Base-by-base conservation (phyloP, 1,139 yeast species). In the Candida buenavistaensis region DNA sequence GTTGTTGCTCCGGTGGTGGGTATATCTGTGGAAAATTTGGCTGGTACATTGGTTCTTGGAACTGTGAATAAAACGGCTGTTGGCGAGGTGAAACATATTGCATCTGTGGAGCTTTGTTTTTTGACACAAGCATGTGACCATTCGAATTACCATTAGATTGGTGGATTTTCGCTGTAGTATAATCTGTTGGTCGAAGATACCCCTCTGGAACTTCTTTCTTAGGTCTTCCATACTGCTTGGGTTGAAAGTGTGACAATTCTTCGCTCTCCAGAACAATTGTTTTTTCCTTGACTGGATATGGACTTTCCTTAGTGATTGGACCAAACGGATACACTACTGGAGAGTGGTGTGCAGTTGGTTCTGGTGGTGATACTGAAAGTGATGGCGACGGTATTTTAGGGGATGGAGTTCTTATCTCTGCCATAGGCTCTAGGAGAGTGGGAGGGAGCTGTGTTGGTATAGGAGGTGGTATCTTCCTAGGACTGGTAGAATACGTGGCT, bases 181-280 rank as follows among this genome's bases (percentile, higher is more conserved):
- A 23, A 28, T 30, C 26, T 20, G 23, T 26, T 6, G 33, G 37
- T 9, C 26, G 37, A 11, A 25, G 13, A 15, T 28, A 32, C 8
- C 39, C 41, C 14, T 36, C 37, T 5, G 41, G 41, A 2, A 30
- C 27, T 27, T 32, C 34, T 13, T 24, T 25, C 17, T 32, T 32
- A 12, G 38, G 30, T 17, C 32, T 25, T 7, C 23, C 26, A 22
- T 30, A 30, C 14, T 26, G 25, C 12, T 25, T 23, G 13, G 32
- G 29, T 21, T 9, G 13, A 3, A 29, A 29, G 15, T 26, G 26
- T 6, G 23, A 6, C 9, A 7, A 6, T 24, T 24, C 26, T 3
- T 27, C 23, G 3, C 8, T 14, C 5, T 6, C n/a, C 16, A 4
- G 30, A 8, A 6, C 14, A 11, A 17, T 5, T 3, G 10, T 6